Evolutionary conservation across 306 rosid genomes (phyloP), one percentile per base, ranked within the genome.

Genomic region (Begonia fuchsioides): DNA sequence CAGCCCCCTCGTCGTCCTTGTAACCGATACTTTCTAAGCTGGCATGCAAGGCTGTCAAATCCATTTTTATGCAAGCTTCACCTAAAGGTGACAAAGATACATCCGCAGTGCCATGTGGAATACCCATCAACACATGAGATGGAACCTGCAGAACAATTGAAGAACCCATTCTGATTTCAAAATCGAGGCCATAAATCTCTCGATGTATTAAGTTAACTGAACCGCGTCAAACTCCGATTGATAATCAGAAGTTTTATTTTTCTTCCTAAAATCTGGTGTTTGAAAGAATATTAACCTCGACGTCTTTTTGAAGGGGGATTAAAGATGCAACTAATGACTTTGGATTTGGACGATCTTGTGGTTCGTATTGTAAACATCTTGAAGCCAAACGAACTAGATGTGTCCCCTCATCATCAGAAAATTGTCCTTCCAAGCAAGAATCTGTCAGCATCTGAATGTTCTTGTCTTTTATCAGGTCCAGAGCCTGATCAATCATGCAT

Each of bases 321-420:
- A 90, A 71, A 56, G 92, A 80, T 61, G 92, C 58, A 68, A 81
- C 92, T 68, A 90, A 55, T 43, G 92, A 76, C 61, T 54, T 84
- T 11, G 97, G 87, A 69, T 90, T 79, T 50, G 97, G 97, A 64
- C 97, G 97, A 59, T 90, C 97, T 43, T 92, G 76, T 3, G 95
- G 94, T 62, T 90, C 97, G 50, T 83, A 79, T 59, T 90, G 87
- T 53, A 90, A 57, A 62, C 97, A 90, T 43, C 87, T 79, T 26
- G 97, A 84, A 52, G 95, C 97, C 58, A 90, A 72, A 41, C 95
- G 97, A 49, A 90, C 94, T 54, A 90, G 75, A 50, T 81, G 93
- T 18, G 94, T 81, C 17, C 94, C 95, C 70, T 90, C 97, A 5
- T 84, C 92, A 65, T 75, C 67, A 56, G 97, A 68, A 64, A 90